Evolutionary conservation across 495 filamentous ascomycete genomes (phyloP), one percentile per base, ranked within the genome.

Genomic region (Tuber microsphaerosporum): DNA sequence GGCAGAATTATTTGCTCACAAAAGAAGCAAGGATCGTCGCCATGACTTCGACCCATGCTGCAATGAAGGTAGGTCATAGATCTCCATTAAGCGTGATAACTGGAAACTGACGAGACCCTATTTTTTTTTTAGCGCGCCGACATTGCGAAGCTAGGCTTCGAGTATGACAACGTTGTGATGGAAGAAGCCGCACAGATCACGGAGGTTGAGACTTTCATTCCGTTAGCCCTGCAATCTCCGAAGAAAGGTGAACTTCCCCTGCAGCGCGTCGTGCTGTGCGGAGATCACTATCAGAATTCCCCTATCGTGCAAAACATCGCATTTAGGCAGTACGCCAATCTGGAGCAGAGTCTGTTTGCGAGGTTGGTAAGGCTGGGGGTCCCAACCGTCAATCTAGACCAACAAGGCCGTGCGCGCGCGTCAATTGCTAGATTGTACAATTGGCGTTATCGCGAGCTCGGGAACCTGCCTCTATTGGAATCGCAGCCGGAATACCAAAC

Each of bases 161-260:
- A 93, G 78, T 99, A 98, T 79, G 94, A 98, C 84, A 98, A 97
- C 78, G 92, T 99, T 20, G 87, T 99, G 71, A 97, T 99, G 94
- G 95, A 99, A 87, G 95, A 99, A 86, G 94, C 95, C 3, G 95
- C 95, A 34, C 95, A 99, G 80, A 96, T 98, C 82, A 98, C 96
- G 16, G 95, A 99, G 82, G 92, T 97, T 68, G 96, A 98, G 82
- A 97, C 92, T 81, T 97, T 99, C 84, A 94, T 98, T 73, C 95
- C 95, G 31, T 85, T 96, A 12, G 92, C 93, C 48, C 87, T 99
- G 81, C 95, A 99, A 82, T 92, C 92, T 65, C 89, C 91, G 31
- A 90, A 91, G 82, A 85, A 89, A 74, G 92, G 92, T 48, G 86
- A 92, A 78, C 86, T 91, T 71, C 89, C 90, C 17, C 84, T 99